Evolutionary conservation across 2,329 filamentous ascomycete genomes (phyloP), one percentile per base, ranked within the genome.

Genomic region (Curvularia spicifera): DNA sequence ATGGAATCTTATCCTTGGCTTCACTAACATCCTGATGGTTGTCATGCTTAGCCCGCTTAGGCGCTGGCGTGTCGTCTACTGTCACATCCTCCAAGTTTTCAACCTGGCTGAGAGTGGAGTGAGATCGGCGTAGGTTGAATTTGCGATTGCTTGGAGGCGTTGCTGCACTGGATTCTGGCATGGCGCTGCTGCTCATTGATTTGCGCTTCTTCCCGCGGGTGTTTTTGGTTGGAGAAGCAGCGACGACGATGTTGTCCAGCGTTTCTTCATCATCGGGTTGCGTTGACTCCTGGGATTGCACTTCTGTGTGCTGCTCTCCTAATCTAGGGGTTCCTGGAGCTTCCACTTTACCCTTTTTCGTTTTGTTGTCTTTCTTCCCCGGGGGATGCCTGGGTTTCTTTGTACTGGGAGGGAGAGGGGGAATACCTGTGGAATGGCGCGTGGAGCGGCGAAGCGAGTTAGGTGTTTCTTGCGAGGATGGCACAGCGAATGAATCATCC

Each of bases 201-300:
- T 69, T 71, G 15, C 70, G 57, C 67, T 68, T 71, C 40, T 51
- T 67, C 9, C 46, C 39, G n/a, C 18, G 45, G 1, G 49, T 40
- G 12, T 44, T 63, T 2, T 53, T 51, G 4, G 50, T 44, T 4
- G 67, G 58, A 4, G 60, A 59, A 13, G 72, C 73, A 18, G 72
- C 74, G 20, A 80, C 76, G 15, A 78, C 69, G 48, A 81, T 80
- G 53, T 76, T 78, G 42, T 79, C 78, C 22, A 71, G 70, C 20
- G 78, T 71, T 5, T 69, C 71, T 6, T 78, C 74, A 1, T 74
- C 68, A 4, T 75, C 68, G 7, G 52, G 47, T n/a, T 58, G 40
- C 9, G 18, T 2, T 24, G 52, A 20, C 9, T 28, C 39, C 1
- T 49, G 28, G 2, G 15, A 31, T 48, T 35, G 39, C 10, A 29